Evolutionary conservation across 371 early-diverging fungal genomes (phyloP), one percentile per base, ranked within the genome.

Genomic region (Syncephalastrum sp.): DNA sequence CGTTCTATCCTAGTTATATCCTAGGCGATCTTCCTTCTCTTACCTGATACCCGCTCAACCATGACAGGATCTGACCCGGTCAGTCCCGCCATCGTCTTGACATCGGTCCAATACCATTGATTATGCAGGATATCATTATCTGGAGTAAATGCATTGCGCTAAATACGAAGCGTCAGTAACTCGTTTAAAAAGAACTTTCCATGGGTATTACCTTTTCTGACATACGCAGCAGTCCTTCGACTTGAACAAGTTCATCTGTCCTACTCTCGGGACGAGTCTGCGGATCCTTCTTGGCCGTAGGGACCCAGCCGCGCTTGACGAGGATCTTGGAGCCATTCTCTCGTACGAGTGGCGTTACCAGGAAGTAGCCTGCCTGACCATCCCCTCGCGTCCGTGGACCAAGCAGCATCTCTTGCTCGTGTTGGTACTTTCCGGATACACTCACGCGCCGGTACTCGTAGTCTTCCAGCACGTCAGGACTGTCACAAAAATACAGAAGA

Each of bases 281-380:
- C 16, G 72, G 83, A 4, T 88, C 87, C 29, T 77, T 79, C 60
- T 84, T 84, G 1, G 88, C 89, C 13, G 83, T 75, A 4, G 88
- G 79, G 16, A 96, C 86, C 95, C 95, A 96, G 3, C 97, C 95
- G 41, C 97, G 78, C 59, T 91, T 87, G 13, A 96, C 87, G 24
- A 96, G 71, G 12, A 94, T 81, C 7, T 79, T 84, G 13, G 87
- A 72, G 57, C 90, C 90, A 59, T 89, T 83, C 38, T 79, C 77
- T n/a, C 90, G 82, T 60, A 82, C 82, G 55, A 95, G 82, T n/a
- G 95, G 95, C 1, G 94, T 92, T 19, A 94, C 78, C 0, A 95
- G 68, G 56, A 85, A 84, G 63, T 90, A 95, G 0, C 97, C 97
- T 0, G 79, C 82, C 52, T 82, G 78, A 21, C 88, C 88, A 56